Evolutionary conservation across 202 grass and related monocot genomes (phyloP).

Genomic region (Brachypodium distachyon): DNA sequence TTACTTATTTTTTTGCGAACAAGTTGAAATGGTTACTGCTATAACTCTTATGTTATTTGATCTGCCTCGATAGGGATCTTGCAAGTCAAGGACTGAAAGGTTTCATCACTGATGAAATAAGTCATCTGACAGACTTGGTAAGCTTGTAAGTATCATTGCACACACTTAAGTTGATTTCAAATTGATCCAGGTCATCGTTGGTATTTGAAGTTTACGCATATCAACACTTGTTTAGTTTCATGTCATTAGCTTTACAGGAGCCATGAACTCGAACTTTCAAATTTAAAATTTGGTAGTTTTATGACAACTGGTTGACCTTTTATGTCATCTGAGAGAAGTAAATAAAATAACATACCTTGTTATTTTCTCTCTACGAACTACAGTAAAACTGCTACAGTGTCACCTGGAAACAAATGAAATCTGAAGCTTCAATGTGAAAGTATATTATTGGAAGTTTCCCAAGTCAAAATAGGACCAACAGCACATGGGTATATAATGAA

Average conservation of each 20-base stretch:
- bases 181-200: neutral
- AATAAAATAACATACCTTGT: neutral
- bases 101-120: conserved; percentile 79
- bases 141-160: conserved; percentile 97
- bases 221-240: neutral
- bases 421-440: neutral
- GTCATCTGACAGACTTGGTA: conserved; percentile 82
- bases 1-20: too few species aligned
- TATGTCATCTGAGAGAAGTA: neutral
- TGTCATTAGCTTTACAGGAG: neutral
- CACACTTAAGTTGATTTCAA: conserved; percentile 12
- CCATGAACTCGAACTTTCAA: neutral
- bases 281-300: neutral
- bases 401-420: neutral
- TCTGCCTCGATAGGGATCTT: conserved; percentile 44
- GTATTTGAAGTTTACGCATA: neutral
- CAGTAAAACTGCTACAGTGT: neutral
- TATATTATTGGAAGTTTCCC: neutral
- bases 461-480: neutral
- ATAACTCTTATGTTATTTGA: neutral
- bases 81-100: conserved; percentile 91
- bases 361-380: neutral
- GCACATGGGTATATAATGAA: neutral
- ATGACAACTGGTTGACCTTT: neutral
- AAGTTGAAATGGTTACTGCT: neutral